A percentile compares a stretch with the other conserved stretches of the same genome.
These are phyloP conservation scores for Oryza punctata DNA, from an alignment of 176 grass and related monocot species.

Conservation along the genomic window DNA sequence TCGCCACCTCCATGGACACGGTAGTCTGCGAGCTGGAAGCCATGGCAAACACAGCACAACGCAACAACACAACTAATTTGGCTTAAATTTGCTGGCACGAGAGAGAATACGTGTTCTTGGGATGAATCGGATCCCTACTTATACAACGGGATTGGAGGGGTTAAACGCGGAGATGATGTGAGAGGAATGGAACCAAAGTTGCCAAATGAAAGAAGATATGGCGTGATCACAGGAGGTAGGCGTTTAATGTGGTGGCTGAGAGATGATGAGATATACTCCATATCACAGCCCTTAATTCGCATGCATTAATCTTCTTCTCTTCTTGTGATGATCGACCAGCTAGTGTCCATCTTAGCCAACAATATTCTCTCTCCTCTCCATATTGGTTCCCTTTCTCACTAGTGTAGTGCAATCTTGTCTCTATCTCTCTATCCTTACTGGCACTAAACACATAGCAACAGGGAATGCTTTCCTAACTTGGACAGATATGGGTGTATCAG, in stretches of 20 bases:
- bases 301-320: conserved; percentile 18
- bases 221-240: conserved; percentile 28
- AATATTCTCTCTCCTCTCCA: not conserved
- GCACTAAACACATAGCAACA: conserved; percentile 12
- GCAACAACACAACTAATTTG: too few species aligned
- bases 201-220: conserved; percentile 32
- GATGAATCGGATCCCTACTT: conserved; percentile 19
- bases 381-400: not conserved
- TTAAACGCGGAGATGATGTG: conserved; percentile 34
- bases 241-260: conserved; percentile 30
- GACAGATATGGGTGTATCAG: not conserved
- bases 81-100: not conserved
- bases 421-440: conserved; percentile 24
- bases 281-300: conserved; percentile 21
- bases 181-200: conserved; percentile 24
- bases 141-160: conserved; percentile 11
- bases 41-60: conserved; percentile 2
- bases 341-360: not conserved
- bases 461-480: conserved; percentile 25
- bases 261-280: conserved; percentile 23
- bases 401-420: not conserved
- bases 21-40: conserved; percentile 38
- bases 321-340: not conserved
- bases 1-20: conserved; percentile 30
- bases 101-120: conserved; percentile 7